Evolutionary conservation across 2,329 filamentous ascomycete genomes (phyloP), one percentile per base, ranked within the genome.

Genomic region (Didymella sp.): DNA sequence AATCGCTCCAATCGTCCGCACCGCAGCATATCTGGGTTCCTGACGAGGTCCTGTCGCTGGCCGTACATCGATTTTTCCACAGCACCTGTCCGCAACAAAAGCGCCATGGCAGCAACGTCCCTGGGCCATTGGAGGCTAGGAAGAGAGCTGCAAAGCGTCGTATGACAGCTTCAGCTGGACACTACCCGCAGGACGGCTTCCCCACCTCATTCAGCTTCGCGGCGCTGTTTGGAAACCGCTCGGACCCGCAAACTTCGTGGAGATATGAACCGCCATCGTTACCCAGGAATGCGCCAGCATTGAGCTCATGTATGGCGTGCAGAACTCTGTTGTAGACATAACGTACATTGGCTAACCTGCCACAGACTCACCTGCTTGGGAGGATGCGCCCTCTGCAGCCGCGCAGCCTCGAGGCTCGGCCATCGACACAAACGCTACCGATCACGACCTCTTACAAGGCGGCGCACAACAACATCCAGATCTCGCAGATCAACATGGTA

Each of bases 121-220:
- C 86, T 11, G 86, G 86, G 2, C 86, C 86, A 67, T 76, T 88
- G 76, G 86, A 88, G 73, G 85, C 85, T 42, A 80, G 82, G 59
- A 79, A 81, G 67, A 78, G 86, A 49, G 76, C 82, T 42, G 77
- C 83, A 2, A 86, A 80, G 71, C 78, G 86, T 51, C 79, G 81
- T 50, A 86, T 87, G 76, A 83, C 71, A 78, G 49, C 79, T 8
- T 68, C 70, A 37, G 65, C 77, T 17, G 67, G 82, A 11, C 79
- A 80, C 30, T 72, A 76, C 42, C 67, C 70, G 27, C 62, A 64
- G 24, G 64, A 62, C 30, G 63, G 42, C 38, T 59, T 67, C 30
- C 58, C 62, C 37, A 61, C 66, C n/a, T 51, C 61, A 6, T 73
- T 72, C 63, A 70, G 50, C 47, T 55, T 74, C 45, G 62, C 58